These are phyloP conservation scores for Cladosporium sp. DNA, from an alignment of 2,329 filamentous ascomycete genomes.

Conservation along the genomic window DNA sequence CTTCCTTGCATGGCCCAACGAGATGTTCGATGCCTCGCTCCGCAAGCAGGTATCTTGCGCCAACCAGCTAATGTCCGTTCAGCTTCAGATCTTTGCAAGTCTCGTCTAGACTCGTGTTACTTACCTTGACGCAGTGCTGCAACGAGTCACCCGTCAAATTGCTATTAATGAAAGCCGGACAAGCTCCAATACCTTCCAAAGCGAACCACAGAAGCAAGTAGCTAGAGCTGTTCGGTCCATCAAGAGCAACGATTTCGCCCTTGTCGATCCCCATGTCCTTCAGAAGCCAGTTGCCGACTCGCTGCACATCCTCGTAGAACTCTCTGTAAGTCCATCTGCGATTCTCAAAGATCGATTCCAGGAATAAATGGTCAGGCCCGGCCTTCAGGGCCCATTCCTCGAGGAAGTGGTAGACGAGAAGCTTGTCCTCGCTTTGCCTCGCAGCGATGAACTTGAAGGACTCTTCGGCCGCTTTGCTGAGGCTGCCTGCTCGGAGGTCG, in stretches of 20 bases:
- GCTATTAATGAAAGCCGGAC: conserved; percentile 29
- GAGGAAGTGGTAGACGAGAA: conserved; percentile 23
- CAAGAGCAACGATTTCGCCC: conserved; percentile 29
- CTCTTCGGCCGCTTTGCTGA: conserved; percentile 18
- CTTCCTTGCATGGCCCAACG: conserved; percentile 21
- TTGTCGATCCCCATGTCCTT: conserved; percentile 40
- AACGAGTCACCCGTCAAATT: conserved; percentile 30
- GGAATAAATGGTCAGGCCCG: conserved; percentile 19
- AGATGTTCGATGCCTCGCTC: conserved; percentile 20
- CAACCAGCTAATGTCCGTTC: conserved; percentile 19
- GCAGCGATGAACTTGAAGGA: conserved; percentile 21
- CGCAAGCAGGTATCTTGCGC: conserved; percentile 20
- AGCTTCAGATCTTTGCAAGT: neutral
- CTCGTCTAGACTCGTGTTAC: neutral
- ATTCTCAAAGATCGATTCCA: conserved; percentile 22
- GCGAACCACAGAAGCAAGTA: conserved; percentile 34
- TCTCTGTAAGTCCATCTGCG: conserved; percentile 63
- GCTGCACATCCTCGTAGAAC: conserved; percentile 60
- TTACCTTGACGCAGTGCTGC: conserved; percentile 31
- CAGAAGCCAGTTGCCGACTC: conserved; percentile 69
- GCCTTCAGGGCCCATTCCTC: conserved; percentile 21
- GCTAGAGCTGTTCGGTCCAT: conserved; percentile 30
- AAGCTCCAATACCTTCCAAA: conserved; percentile 53
- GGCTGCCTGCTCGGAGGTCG: conserved; percentile 43
- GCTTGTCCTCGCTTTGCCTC: conserved; percentile 13